Conservation (phyloP, 2,329 filamentous ascomycete genomes). For the Pleoardoris graminearum region DNA sequence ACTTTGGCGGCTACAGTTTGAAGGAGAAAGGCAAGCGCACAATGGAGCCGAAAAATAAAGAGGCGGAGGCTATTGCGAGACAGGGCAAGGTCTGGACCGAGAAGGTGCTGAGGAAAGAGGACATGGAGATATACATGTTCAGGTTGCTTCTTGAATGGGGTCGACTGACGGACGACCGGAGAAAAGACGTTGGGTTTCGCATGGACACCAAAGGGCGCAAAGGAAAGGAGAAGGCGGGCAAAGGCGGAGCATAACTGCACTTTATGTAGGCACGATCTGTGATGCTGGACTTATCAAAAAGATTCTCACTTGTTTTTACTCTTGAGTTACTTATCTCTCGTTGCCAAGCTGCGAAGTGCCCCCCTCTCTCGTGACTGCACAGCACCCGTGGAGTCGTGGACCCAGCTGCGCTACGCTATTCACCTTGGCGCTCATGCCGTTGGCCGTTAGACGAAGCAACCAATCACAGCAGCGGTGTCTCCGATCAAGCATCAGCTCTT, state of each 20-base stretch:
- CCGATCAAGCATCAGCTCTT: not conserved
- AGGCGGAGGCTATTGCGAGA: constrained; percentile 40
- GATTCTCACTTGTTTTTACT: constrained; percentile 4
- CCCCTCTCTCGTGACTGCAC: too few relatives aligned
- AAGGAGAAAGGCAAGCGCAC: constrained; percentile 30
- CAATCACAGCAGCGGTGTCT: constrained; percentile 3
- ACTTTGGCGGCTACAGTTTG: constrained; percentile 57
- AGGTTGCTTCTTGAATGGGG: constrained; percentile 73
- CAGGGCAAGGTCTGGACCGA: constrained; percentile 38
- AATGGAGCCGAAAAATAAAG: constrained; percentile 29
- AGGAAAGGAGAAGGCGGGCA: constrained; percentile 2
- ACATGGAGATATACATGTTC: constrained; percentile 82
- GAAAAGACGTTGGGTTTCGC: constrained; percentile 40
- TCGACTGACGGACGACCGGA: constrained; percentile 40
- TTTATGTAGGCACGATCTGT: constrained; percentile 6
- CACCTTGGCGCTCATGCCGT: not conserved
- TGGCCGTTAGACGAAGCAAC: constrained; percentile 12
- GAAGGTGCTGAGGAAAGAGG: constrained; percentile 49
- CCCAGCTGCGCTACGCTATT: not conserved
- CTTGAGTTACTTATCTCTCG: not conserved
- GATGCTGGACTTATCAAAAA: not conserved
- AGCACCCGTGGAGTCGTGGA: too few relatives aligned
- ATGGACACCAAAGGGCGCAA: constrained; percentile 17
- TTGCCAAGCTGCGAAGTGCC: not conserved
- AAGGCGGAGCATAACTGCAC: not conserved